Conservation (phyloP, 495 filamentous ascomycete genomes). For the Copromyces sp. region DNA sequence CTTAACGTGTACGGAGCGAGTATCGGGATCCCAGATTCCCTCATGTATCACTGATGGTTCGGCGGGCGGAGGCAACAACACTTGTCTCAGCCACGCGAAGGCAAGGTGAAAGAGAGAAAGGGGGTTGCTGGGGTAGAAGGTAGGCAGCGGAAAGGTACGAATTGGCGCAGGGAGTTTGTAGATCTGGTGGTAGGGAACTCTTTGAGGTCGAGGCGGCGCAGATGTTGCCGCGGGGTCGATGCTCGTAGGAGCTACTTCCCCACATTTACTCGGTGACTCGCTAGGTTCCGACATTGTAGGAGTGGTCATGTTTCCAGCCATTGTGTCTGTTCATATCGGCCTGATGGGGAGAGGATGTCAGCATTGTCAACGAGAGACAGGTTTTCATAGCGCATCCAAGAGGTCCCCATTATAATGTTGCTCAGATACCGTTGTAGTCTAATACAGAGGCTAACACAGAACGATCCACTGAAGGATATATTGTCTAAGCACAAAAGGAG, state of each 20-base stretch:
- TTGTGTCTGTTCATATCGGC: slow-evolving; percentile 29
- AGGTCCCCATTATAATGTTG: slow-evolving; percentile 7
- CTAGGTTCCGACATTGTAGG: neutral
- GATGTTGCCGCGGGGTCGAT: slow-evolving; percentile 10
- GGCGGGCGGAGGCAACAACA: slow-evolving; percentile 53
- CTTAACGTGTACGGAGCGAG: slow-evolving; percentile 75
- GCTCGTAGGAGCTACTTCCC: neutral
- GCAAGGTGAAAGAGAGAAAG: slow-evolving; percentile 72
- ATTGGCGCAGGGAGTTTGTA: slow-evolving; percentile 76
- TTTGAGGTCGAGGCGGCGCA: slow-evolving; percentile 9
- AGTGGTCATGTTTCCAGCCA: slow-evolving; percentile 29
- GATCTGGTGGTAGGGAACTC: slow-evolving; percentile 48
- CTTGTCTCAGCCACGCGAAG: slow-evolving; percentile 63
- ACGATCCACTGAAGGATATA: slow-evolving; percentile 56
- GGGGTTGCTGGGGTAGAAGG: slow-evolving; percentile 85
- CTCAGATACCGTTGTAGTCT: slow-evolving; percentile 99
- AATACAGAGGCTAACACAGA: slow-evolving; percentile 63
- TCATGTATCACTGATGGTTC: slow-evolving; percentile 57
- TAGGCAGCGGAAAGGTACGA: slow-evolving; percentile 68
- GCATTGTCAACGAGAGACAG: neutral
- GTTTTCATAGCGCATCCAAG: neutral
- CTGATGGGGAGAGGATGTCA: slow-evolving; percentile 3
- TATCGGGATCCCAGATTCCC: slow-evolving; percentile 67
- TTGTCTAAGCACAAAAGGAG: slow-evolving; percentile 47
- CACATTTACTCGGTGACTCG: neutral